Base-by-base conservation (phyloP, 2,329 filamentous ascomycete genomes). In the Aspergillus sergii region DNA sequence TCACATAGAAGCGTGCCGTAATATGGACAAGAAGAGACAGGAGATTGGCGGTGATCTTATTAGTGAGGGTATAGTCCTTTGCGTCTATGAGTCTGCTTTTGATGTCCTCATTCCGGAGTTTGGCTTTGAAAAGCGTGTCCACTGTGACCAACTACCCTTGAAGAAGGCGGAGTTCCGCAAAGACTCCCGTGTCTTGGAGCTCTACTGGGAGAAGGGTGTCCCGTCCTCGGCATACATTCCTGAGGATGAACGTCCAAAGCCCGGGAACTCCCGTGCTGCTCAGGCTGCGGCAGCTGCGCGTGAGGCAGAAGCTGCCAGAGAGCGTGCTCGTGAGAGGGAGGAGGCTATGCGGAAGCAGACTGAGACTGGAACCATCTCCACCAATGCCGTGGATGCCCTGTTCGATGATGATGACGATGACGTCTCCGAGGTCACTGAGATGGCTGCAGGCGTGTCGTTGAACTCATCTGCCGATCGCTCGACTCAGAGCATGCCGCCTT, bases 191-290 rank as follows among this genome's bases (percentile, higher is more conserved):
- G 88, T 98, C 34, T 85, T 99, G 54, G 95, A 99, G 81, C 86
- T 99, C 19, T 99, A 97, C 85, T 99, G 95, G 95, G 95, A 99
- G 88, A 99, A 98, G 87, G 95, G 95, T 54, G 93, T 98, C 9
- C 93, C 94, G 32, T 98, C 94, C 66, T 97, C 94, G 50, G 92
- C 94, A 2, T 99, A 96, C 72, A 90, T 99, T 58, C 95, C 95
- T 3, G 95, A 99, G 76, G 95, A 99, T 75, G 95, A 99, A 83
- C 91, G 94, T 62, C 94, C 94, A 59, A 96, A 95, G 84, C 89
- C 91, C 57, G 89, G 87, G 12, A 91, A 90, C 65, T 87, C 91
- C 71, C 88, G 92, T 68, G 87, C 90, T 62, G 89, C 88, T 48
- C 91, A 92, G 72, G 91, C 91, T 58, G 87, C 89, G 58, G 91